Conservation (phyloP, 2,329 filamentous ascomycete genomes). For the Calonectria fujianensis region DNA sequence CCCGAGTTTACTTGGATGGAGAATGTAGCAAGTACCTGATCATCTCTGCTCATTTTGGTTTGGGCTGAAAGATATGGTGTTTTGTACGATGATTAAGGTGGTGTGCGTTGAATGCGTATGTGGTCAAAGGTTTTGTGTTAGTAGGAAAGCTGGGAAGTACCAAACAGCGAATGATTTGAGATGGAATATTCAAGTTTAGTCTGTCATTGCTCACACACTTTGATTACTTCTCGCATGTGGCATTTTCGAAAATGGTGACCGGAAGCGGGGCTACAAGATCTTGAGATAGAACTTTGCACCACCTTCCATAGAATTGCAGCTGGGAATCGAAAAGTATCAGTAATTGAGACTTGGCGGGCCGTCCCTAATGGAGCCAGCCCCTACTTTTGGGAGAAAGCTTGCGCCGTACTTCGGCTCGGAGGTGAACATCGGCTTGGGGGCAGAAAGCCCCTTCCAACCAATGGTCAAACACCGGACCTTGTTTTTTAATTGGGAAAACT, state of each 20-base stretch:
- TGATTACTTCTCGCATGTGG: neutral
- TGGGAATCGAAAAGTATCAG: neutral
- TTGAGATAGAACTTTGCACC: neutral
- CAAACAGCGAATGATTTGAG: neutral
- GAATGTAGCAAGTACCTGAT: slow-evolving; percentile 9
- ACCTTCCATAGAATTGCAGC: neutral
- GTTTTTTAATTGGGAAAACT: neutral
- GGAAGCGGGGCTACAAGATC: neutral
- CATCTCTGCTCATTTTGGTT: neutral
- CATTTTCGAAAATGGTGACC: neutral
- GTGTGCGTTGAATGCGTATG: neutral
- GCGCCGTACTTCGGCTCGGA: neutral
- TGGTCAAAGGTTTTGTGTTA: neutral
- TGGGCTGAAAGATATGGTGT: neutral
- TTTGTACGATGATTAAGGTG: neutral
- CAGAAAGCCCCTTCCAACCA: neutral
- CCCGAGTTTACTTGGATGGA: slow-evolving; percentile 36
- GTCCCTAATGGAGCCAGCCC: neutral
- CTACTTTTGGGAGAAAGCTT: neutral
- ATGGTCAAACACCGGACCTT: neutral
- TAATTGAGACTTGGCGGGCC: neutral
- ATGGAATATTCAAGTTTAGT: neutral
- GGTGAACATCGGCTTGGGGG: neutral
- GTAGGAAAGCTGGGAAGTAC: neutral
- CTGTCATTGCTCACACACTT: neutral